Evolutionary conservation across 2,329 filamentous ascomycete genomes (phyloP).

Genomic region (Exophiala aquamarina): DNA sequence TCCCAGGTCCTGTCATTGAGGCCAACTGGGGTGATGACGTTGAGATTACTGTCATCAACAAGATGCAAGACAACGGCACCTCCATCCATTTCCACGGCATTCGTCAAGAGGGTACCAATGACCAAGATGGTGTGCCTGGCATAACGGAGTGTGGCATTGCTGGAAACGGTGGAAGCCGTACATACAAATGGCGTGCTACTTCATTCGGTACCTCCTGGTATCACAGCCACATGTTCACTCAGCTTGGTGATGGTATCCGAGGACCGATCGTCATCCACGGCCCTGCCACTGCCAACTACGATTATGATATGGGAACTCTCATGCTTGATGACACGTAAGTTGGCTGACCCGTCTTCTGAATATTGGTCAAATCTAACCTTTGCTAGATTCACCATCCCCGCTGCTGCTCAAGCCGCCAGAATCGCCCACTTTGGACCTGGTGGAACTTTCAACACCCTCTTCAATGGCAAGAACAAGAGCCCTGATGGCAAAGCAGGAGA

Average conservation of each 20-base stretch:
- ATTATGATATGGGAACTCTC: conserved; percentile 26
- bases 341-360: neutral
- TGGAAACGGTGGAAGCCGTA: conserved; percentile 50
- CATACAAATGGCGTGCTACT: conserved; percentile 59
- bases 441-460: conserved; percentile 26
- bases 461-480: conserved; percentile 28
- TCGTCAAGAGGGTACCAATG: conserved; percentile 53
- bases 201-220: conserved; percentile 58
- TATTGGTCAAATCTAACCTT: conserved; percentile 7
- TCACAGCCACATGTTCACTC: conserved; percentile 57
- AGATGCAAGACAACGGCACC: conserved; percentile 56
- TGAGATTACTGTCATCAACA: conserved; percentile 56
- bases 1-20: conserved; percentile 66
- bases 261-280: conserved; percentile 29
- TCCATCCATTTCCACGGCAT: conserved; percentile 52
- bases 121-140: conserved; percentile 58
- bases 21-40: conserved; percentile 63
- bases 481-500: conserved; percentile 20
- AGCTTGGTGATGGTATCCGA: conserved; percentile 28
- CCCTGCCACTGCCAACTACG: conserved; percentile 28
- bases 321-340: conserved; percentile 28
- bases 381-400: conserved; percentile 30
- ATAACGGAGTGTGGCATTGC: conserved; percentile 54
- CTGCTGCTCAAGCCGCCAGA: conserved; percentile 13
- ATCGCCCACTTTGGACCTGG: conserved; percentile 26